These are phyloP conservation scores for Centaurea solstitialis DNA, from an alignment of 129 eudicot genomes.

Conservation along the genomic window DNA sequence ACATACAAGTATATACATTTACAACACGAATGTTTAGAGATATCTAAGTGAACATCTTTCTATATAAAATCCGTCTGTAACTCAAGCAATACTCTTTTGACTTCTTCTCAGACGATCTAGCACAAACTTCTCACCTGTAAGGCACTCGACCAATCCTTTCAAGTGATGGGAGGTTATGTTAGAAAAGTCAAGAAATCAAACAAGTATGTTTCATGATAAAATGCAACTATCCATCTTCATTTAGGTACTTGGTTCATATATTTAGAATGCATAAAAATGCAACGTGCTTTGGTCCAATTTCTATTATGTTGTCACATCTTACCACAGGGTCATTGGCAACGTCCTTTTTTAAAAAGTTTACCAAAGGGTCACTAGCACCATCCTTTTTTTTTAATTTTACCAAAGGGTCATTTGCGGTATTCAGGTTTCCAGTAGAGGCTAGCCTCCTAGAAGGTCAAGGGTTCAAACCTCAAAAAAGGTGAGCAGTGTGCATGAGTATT, in stretches of 20 bases:
- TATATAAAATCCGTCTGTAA: neutral
- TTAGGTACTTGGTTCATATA: neutral
- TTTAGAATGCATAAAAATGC: neutral
- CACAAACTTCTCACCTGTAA: slow-evolving; percentile 69
- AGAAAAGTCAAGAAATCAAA: slow-evolving; percentile 22
- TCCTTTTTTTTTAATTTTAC: neutral
- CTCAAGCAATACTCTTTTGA: slow-evolving; percentile 17
- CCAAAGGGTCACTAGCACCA: neutral
- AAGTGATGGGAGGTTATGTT: slow-evolving; percentile 14
- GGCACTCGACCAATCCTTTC: slow-evolving; percentile 71
- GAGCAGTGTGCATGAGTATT: neutral
- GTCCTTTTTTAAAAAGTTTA: neutral
- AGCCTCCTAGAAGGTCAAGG: neutral
- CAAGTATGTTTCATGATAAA: neutral
- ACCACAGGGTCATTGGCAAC: neutral
- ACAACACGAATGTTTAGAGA: neutral
- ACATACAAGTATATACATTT: slow-evolving; percentile 14
- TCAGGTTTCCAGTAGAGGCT: neutral
- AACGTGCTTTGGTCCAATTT: neutral
- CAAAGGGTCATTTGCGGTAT: neutral
- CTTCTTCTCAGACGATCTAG: slow-evolving; percentile 48
- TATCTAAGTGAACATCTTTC: neutral
- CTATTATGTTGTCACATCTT: neutral
- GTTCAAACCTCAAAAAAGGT: neutral
- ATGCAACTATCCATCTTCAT: slow-evolving; percentile 6